Evolutionary conservation across 2,329 filamentous ascomycete species (phyloP), one percentile per base, ranked within the genome.

Genomic region (Verticillium zaregamsianum): DNA sequence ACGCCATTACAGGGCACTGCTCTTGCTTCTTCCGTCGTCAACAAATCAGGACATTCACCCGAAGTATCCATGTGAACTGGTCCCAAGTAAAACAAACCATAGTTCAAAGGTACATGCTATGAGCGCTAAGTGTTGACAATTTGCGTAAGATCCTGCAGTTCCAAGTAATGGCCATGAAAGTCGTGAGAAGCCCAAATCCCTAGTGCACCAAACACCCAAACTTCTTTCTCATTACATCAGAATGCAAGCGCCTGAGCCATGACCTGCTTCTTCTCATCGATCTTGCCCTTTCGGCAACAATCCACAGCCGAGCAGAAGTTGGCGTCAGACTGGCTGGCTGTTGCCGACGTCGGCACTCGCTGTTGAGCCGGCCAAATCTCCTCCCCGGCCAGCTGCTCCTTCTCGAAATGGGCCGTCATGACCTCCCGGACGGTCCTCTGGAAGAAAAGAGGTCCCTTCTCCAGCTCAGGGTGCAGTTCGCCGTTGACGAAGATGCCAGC

Each of bases 401-500:
- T 72, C 63, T 78, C 72, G 64, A 77, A 73, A 65, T 86, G 82
- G 40, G 76, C 75, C 33, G 74, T 75, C 37, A 86, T 72, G 17
- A 76, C 69, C 49, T 84, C 78, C 3, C 83, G 80, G 37, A 82
- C 77, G 3, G 72, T 71, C 55, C 77, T 77, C 74, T 86, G 83
- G 77, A 86, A 85, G 71, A 80, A 84, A 0, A 86, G 73, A 0
- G 84, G 82, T 0, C 84, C 83, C 70, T 86, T 45, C 71, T 89
- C 86, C 71, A 83, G 80, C 58, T 77, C 76, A 0, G 86, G 86
- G 69, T 89, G 86, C 71, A 89, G 75, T 69, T 87, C 82, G 59
- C 86, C 86, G 67, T 85, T 88, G 69, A 86, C 74, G 63, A 87
- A 89, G 59, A 88, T 79, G 8, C 85, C 85, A 0, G 82, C 78